phyloP scores from a whole-genome alignment of 2,329 filamentous ascomycete genomes.

The Lasiodiplodia sp. region DNA sequence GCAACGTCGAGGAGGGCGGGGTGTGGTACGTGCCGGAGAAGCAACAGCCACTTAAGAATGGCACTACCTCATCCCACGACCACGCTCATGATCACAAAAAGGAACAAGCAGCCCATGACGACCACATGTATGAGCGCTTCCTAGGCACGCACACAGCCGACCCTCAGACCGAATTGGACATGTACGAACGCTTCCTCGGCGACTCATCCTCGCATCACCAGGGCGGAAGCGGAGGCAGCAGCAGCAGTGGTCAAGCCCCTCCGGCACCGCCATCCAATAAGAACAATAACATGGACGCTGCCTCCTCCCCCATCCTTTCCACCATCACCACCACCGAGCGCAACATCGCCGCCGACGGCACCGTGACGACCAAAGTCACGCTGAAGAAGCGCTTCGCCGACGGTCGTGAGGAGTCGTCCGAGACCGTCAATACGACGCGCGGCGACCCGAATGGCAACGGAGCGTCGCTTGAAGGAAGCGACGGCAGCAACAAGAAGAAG shows the following conservation, averaged over 20 bases:
- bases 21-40: slow-evolving; percentile 24
- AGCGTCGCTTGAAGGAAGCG: neutral
- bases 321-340: slow-evolving; percentile 66
- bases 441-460: neutral
- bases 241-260: neutral
- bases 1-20: slow-evolving; percentile 17
- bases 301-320: slow-evolving; percentile 53
- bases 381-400: slow-evolving; percentile 67
- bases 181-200: slow-evolving; percentile 59
- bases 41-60: neutral
- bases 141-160: slow-evolving; percentile 37
- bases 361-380: slow-evolving; percentile 63
- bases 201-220: slow-evolving; percentile 33
- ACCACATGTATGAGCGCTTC: slow-evolving; percentile 55
- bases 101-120: neutral
- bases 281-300: slow-evolving; percentile 33
- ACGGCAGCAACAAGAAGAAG: neutral
- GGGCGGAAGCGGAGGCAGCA: neutral
- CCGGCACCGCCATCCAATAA: neutral
- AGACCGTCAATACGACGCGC: slow-evolving; percentile 58
- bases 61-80: neutral
- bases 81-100: neutral
- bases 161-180: slow-evolving; percentile 58
- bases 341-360: slow-evolving; percentile 62
- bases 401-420: slow-evolving; percentile 65